Percentiles rank a stretch among this genome's conserved stretches.
Evolutionary conservation across 2,329 filamentous ascomycete genomes (phyloP).

Genomic region (Aspergillus sp.): DNA sequence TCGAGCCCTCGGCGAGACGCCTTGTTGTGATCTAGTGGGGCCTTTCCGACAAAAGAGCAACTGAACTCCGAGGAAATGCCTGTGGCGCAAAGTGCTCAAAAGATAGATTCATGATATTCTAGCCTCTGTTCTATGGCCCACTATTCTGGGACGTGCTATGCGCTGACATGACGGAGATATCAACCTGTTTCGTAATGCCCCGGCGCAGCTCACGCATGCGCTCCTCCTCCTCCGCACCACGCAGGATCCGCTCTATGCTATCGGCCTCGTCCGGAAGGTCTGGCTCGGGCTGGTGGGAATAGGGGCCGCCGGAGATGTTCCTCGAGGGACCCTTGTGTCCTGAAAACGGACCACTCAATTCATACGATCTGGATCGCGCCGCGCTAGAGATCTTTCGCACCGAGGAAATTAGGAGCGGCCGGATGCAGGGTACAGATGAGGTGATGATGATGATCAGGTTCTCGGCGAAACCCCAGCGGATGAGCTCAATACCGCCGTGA

Average conservation of each 20-base stretch:
- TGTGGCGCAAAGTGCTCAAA: background rate
- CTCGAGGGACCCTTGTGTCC: constrained; percentile 21
- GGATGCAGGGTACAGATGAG: constrained; percentile 36
- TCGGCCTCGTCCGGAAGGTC: constrained; percentile 22
- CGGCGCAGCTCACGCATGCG: background rate
- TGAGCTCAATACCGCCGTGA: constrained; percentile 30
- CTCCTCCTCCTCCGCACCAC: constrained; percentile 9
- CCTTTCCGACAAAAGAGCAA: background rate
- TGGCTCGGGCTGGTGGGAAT: background rate
- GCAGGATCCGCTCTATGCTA: constrained; percentile 34
- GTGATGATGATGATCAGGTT: constrained; percentile 37
- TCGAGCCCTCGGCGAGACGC: background rate
- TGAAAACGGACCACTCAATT: constrained; percentile 31
- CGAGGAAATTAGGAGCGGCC: constrained; percentile 35
- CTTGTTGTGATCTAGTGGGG: background rate
- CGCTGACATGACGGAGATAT: constrained; percentile 28
- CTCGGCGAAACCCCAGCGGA: constrained; percentile 37
- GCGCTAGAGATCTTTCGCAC: constrained; percentile 36
- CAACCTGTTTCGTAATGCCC: constrained; percentile 36
- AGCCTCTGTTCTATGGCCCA: background rate
- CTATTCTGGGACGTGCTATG: constrained; percentile 1
- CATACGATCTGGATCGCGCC: constrained; percentile 31
- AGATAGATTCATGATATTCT: background rate
- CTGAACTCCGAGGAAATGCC: background rate
- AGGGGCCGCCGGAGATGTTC: constrained; percentile 22